Evolutionary conservation across 257 asterid species (phyloP), one percentile per base, ranked within the genome.

Genomic region (Cinchona pubescens): DNA sequence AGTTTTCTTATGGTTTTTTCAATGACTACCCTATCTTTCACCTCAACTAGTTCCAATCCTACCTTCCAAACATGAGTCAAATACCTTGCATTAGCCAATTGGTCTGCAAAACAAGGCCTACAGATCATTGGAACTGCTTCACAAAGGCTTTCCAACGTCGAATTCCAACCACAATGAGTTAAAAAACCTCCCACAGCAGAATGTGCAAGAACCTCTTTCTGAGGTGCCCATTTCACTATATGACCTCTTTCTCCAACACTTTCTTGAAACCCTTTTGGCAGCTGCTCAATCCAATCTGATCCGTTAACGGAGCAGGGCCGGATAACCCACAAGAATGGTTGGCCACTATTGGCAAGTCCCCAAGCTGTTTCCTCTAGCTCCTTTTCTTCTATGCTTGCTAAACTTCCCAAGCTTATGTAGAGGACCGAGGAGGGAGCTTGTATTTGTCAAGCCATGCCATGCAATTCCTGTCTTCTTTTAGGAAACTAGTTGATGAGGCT

Each of bases 111-210:
- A 49, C 32, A 30, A 2, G 84, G 84, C 30, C 80, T 60, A 66
- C 87, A 83, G 15, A 83, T 80, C 82, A 80, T 77, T 14, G 84
- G 82, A 72, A 80, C 79, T 4, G 79, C 87, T 77, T 80, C 82
- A 37, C 78, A 30, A 15, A 80, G 25, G 11, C 83, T 77, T 63
- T 83, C 86, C 74, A 82, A 16, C 2, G 81, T 79, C 4, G 83
- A 82, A 61, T 76, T 82, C 86, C 83, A 79, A 16, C 86, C 86
- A 19, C 81, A 82, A n/a, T 82, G 86, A 27, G 78, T 79, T 80
- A 65, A 59, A 55, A 83, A 83, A 1, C 82, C 86, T 4, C 86
- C 84, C 37, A 80, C 73, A 0, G 84, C 75, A 3, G 73, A 29
- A 60, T 83, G 86, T 29, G 76, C 73, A 25, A 83, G 66, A 43